Base-by-base conservation (phyloP, 2,329 filamentous ascomycete species). In the Neopestalotiopsis sp. region DNA sequence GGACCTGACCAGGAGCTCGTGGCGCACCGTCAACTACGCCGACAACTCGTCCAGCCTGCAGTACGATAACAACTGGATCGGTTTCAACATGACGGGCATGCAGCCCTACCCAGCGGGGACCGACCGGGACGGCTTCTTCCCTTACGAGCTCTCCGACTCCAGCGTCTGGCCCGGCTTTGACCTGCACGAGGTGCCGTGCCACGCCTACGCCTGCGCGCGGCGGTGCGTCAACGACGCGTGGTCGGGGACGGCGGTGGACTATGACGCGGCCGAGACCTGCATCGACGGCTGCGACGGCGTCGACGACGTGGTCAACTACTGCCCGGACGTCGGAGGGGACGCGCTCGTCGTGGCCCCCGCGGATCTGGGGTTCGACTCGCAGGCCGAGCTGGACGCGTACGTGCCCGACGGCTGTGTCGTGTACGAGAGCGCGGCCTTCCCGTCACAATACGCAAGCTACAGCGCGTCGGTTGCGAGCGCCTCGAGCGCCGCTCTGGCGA, bases 81-180 rank as follows among this genome's bases (percentile, higher is more conserved):
- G 68, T 9, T 69, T 69, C 65, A 69, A 69, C 68, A 12, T 67
- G 68, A 69, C 64, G 5, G 52, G 30, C 10, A 69, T 66, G 67
- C 40, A 34, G 30, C 13, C 12, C 3, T 28, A 28, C 6, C 24
- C 14, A 32, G 12, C 62, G 1, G 68, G 59, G 42, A 69, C 65
- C 45, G 49, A 61, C n/a, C 12, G 20, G 5, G 68, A 64, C 28
- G 65, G 64, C 42, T 67, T 67, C 68, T 69, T 64, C 52, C 68
- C 68, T 3, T 69, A 38, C 59, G 68, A 69, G 52, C 17, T 64
- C 40, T 28, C 66, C 28, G 24, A 28, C n/a, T 42, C 38, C 30
- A 9, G 60, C n/a, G 7, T 59, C 30, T 69, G 68, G 68, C 65
- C 68, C 7, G 20, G 42, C 56, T 67, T 59, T n/a, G 30, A 62